Conservation (phyloP, 1,284 basidiomycete species). For the Fomitopsis schrenkii region DNA sequence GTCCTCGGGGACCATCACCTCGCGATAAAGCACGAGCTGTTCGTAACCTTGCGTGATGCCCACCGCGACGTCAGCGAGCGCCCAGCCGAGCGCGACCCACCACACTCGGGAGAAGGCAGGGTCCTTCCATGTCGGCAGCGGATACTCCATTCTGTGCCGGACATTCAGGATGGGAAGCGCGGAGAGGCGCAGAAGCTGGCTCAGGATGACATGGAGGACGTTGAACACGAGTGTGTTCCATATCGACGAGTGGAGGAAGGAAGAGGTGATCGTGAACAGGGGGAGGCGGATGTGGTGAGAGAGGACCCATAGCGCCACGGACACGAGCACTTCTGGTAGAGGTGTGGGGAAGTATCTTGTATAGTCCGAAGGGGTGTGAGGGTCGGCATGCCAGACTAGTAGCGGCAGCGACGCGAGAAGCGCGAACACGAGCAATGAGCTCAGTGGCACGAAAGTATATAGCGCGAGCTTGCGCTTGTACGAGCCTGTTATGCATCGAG, state of each 20-base stretch:
- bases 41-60: constrained; percentile 67
- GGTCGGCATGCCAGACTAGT: constrained; percentile 38
- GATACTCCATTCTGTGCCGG: constrained; percentile 38
- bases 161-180: constrained; percentile 52
- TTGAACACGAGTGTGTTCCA: constrained; percentile 45
- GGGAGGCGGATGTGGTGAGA: constrained; percentile 53
- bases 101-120: constrained; percentile 61
- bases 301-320: constrained; percentile 57
- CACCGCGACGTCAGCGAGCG: constrained; percentile 57
- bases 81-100: constrained; percentile 73
- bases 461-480: constrained; percentile 47
- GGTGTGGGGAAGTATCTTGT: constrained; percentile 51
- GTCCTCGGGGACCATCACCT: constrained; percentile 51
- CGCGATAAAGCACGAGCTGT: constrained; percentile 58
- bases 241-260: constrained; percentile 23
- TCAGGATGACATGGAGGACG: constrained; percentile 43
- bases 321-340: constrained; percentile 52
- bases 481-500: constrained; percentile 43
- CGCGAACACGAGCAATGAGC: constrained; percentile 42
- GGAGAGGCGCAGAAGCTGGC: constrained; percentile 50
- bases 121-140: constrained; percentile 50
- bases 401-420: constrained; percentile 45
- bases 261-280: constrained; percentile 34
- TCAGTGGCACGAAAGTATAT: constrained; percentile 55
- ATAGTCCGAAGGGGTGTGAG: constrained; percentile 33